Evolutionary conservation across 805 yeast species (phyloP).

Genomic region (Lipomyces spencermartinsiae): DNA sequence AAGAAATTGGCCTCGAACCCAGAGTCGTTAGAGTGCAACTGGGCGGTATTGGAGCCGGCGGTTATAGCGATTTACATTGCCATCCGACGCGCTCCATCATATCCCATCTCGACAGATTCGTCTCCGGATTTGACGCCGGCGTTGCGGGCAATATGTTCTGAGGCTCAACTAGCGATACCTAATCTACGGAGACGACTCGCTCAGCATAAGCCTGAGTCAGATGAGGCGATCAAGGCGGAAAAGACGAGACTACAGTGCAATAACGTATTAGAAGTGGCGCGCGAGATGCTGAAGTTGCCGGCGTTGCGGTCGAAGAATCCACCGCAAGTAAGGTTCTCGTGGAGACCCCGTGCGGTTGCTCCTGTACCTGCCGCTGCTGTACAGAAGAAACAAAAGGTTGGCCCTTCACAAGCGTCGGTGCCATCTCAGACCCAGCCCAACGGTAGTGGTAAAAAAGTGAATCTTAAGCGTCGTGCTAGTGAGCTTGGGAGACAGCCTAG

Average conservation of each 20-base stretch:
- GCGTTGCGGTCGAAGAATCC: conserved; percentile 22
- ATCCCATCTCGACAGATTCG: conserved; percentile 33
- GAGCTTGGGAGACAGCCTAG: conserved; percentile 8
- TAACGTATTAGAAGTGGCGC: conserved; percentile 24
- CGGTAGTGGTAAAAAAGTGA: conserved; percentile 10
- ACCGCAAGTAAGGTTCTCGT: conserved; percentile 35
- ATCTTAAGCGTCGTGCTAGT: conserved; percentile 20
- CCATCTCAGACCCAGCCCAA: conserved; percentile 8
- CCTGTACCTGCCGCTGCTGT: conserved; percentile 7
- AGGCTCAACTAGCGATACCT: conserved; percentile 25
- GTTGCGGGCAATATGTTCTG: conserved; percentile 17
- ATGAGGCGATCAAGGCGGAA: conserved; percentile 4
- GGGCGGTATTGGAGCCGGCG: conserved; percentile 33
- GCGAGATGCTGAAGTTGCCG: conserved; percentile 31
- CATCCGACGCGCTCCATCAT: conserved; percentile 24
- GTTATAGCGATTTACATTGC: conserved; percentile 28
- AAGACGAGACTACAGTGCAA: conserved; percentile 26
- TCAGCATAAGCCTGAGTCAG: conserved; percentile 1
- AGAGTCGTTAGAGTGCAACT: conserved; percentile 14
- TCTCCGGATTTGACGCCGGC: conserved; percentile 36
- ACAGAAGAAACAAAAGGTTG: not conserved
- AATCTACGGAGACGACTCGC: conserved; percentile 9
- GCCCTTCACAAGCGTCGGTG: not conserved
- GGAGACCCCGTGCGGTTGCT: conserved; percentile 27
- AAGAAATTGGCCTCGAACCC: not conserved